These are phyloP conservation scores for Tetrapisispora iriomotensis DNA, from an alignment of 805 yeast genomes.

Conservation along the genomic window DNA sequence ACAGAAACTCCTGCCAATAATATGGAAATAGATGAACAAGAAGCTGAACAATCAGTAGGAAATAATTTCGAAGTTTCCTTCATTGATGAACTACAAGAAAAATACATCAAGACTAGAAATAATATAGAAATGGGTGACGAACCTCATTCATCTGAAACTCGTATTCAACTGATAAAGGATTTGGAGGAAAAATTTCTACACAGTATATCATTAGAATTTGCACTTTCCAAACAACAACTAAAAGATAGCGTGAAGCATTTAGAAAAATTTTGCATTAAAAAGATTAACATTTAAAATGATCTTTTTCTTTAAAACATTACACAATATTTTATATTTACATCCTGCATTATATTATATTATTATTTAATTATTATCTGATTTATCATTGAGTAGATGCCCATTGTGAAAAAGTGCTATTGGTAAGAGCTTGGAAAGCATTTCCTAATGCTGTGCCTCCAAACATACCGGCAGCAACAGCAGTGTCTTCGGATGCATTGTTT, in stretches of 20 bases:
- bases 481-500: constrained; percentile 21
- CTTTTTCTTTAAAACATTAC: not conserved
- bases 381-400: constrained; percentile 30
- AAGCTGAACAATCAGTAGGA: no score
- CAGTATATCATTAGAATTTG: constrained; percentile 11
- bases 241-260: constrained; percentile 7
- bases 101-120: constrained; percentile 11
- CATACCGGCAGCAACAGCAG: constrained; percentile 16
- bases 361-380: no score
- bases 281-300: not conserved
- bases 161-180: not conserved
- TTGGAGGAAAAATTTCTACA: constrained; percentile 11
- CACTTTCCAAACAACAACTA: constrained; percentile 10
- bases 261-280: constrained; percentile 6
- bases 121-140: constrained; percentile 4
- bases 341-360: not conserved
- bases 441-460: constrained; percentile 19
- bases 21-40: not conserved
- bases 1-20: not conserved
- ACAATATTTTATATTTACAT: not conserved
- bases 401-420: constrained; percentile 27
- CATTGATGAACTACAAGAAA: constrained; percentile 20
- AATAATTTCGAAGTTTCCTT: constrained; percentile 8
- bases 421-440: constrained; percentile 26
- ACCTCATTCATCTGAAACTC: not conserved